phyloP scores from a whole-genome alignment of 2,329 filamentous ascomycete species.

The Emergomyces orientalis region DNA sequence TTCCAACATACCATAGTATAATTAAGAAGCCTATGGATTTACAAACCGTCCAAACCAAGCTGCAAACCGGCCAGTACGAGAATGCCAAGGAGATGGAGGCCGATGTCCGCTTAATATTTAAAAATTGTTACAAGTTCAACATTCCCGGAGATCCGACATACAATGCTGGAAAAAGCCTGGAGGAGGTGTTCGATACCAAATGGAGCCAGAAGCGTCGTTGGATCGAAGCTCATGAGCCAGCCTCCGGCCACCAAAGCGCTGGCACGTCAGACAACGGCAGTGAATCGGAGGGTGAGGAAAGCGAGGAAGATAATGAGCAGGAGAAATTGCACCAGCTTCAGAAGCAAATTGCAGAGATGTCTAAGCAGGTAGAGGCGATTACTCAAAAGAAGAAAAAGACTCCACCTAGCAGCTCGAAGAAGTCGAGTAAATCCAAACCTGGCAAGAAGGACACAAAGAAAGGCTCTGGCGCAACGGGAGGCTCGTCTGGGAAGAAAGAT shows the following conservation, averaged over 20 bases:
- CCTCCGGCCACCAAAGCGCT: conserved; percentile 56
- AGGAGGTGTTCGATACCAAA: conserved; percentile 64
- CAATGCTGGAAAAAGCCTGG: conserved; percentile 59
- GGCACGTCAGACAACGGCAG: conserved; percentile 58
- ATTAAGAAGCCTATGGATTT: conserved; percentile 98
- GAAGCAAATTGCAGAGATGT: conserved; percentile 64
- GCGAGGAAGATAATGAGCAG: conserved; percentile 53
- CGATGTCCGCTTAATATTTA: conserved; percentile 73
- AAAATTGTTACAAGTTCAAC: conserved; percentile 91
- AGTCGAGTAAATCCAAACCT: conserved; percentile 35
- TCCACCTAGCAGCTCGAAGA: conserved; percentile 43
- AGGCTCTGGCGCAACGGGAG: conserved; percentile 16
- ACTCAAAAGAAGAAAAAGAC: conserved; percentile 52
- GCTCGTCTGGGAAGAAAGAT: conserved; percentile 49
- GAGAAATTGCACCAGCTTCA: conserved; percentile 57
- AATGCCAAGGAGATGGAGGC: conserved; percentile 76
- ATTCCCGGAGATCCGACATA: conserved; percentile 66
- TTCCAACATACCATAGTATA: conserved; percentile 83
- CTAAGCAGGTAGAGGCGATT: conserved; percentile 52
- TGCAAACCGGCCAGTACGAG: conserved; percentile 68
- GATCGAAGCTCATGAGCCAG: conserved; percentile 63
- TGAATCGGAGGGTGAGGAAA: conserved; percentile 62
- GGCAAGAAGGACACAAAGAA: conserved; percentile 40
- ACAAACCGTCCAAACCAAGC: conserved; percentile 66
- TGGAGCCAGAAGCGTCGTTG: conserved; percentile 74